phyloP scores from a whole-genome alignment of 768 basidiomycete species.

The Infundibulicybe gibba region DNA sequence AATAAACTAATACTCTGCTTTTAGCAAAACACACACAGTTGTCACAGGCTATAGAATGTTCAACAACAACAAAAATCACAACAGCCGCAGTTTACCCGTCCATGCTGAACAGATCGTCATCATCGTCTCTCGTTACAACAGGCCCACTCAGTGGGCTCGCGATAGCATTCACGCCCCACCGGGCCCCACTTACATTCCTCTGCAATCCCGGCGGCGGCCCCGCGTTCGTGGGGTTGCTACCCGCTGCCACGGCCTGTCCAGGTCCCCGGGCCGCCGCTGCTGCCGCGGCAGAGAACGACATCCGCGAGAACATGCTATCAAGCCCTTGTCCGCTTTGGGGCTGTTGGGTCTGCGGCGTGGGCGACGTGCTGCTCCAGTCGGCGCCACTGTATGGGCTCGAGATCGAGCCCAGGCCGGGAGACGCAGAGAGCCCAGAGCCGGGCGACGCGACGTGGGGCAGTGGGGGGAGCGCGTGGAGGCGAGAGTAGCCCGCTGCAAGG shows the following conservation, averaged over 20 bases:
- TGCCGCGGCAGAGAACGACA: slow-evolving; percentile 49
- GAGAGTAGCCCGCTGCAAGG: slow-evolving; percentile 85
- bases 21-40: no score
- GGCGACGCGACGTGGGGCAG: slow-evolving; percentile 32
- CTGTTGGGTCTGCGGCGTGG: slow-evolving; percentile 2
- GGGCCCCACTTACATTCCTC: slow-evolving; percentile 30
- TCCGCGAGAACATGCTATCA: slow-evolving; percentile 52
- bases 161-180: slow-evolving; percentile 32
- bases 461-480: slow-evolving; percentile 74
- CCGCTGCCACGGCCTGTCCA: slow-evolving; percentile 7
- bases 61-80: no score
- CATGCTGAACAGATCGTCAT: slow-evolving; percentile 66
- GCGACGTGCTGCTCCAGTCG: not conserved
- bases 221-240: slow-evolving; percentile 12
- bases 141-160: slow-evolving; percentile 63
- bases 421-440: slow-evolving; percentile 12
- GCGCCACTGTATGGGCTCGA: slow-evolving; percentile 2
- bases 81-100: slow-evolving; percentile 37
- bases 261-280: slow-evolving; percentile 6
- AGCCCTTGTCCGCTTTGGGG: slow-evolving; percentile 15
- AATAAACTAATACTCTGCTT: no score
- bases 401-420: slow-evolving; percentile 12
- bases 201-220: slow-evolving; percentile 34
- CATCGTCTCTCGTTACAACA: slow-evolving; percentile 53
- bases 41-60: no score